Base-by-base conservation (phyloP, 2,329 filamentous ascomycete genomes). In the Diplodia scrobiculata region DNA sequence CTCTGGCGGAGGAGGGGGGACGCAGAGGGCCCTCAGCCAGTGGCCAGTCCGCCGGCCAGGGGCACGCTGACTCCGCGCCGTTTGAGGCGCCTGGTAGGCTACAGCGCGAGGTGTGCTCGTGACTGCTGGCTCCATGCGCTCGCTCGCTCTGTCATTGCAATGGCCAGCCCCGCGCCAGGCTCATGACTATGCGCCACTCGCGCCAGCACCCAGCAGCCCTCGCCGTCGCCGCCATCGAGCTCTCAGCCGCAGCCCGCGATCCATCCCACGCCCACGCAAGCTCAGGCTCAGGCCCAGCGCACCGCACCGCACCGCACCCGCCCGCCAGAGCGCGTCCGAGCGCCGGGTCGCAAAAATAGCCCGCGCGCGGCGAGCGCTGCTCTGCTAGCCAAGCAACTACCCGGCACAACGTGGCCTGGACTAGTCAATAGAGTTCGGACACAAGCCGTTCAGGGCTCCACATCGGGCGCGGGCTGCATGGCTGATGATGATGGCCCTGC, bases 381-480 rank as follows among this genome's bases (percentile, higher is more conserved):
- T 17, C 36, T 45, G 54, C 54, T 45, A 25, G 38, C 55, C 38
- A 60, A 60, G 55, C 55, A 45, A 41, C 38, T 47, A 47, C 55
- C 36, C 38, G 55, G 58, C 58, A 47, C 27, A 45, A 45, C 41
- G 58, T 62, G 58, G 41, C 58, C 58, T 62, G 45, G 41, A 50
- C 58, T 50, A 62, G 58, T 48, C 58, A 62, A 62, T 62, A 62
- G 58, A 62, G 58, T 62, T 62, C 58, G 45, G 58, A 62, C 58
- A 62, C 55, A 60, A 50, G 58, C 58, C 58, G 58, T 47, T 48
- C 58, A 36, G 29, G 45, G 17, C 27, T 45, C 58, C 58, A 62
- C 58, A 48, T 50, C 45, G 41, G 41, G 58, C 41, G 52, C 25
- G 58, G 45, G 27, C 58, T 62, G 58, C 58, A 62, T 62, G 41